Evolutionary conservation across 768 basidiomycete genomes (phyloP), one percentile per base, ranked within the genome.

Genomic region (Lepiota brunneoincarnata): DNA sequence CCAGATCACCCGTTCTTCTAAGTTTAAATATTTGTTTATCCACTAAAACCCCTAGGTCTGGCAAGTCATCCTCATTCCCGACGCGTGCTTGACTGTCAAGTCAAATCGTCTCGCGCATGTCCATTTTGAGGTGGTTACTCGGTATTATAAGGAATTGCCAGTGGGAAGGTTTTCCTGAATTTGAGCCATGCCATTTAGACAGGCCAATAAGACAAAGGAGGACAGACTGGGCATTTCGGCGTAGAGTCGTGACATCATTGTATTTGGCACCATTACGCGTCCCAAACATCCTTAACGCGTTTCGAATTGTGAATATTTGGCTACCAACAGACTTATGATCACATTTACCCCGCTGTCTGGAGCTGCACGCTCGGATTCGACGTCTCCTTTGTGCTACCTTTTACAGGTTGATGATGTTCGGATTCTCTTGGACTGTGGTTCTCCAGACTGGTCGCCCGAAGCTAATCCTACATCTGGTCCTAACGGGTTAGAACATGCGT

Each of bases 371-470:
- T 83, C 86, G 1, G 72, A 79, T 6, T 73, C 76, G 55, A 78
- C 81, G 6, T 78, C 77, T 6, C 89, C 91, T 2, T 74, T 93
- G 39, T 81, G 86, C 6, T 96, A 97, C 68, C 76, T 98, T 28
- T 82, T 99, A 18, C 90, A 98, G 63, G 82, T 98, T 51, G 97
- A 98, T 75, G 93, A 95, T 69, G 87, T 97, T 18, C 80, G 84
- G 54, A 91, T 99, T 61, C 81, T 99, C 17, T 80, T 99, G 54
- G 97, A 99, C 72, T 93, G 96, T 67, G 97, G 97, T 11, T 90
- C 93, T 5, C 90, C 88, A 2, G 91, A 93, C 72, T 89, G 88
- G 87, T 75, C 78, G 20, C 89, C 85, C 31, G 89, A 91, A 59
- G 40, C 21, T 23, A 26, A 39, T 15, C 4, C n/a, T 26, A 14